These are phyloP conservation scores for Osmozyma mogii DNA, from an alignment of 805 yeast species.

Conservation along the genomic window DNA sequence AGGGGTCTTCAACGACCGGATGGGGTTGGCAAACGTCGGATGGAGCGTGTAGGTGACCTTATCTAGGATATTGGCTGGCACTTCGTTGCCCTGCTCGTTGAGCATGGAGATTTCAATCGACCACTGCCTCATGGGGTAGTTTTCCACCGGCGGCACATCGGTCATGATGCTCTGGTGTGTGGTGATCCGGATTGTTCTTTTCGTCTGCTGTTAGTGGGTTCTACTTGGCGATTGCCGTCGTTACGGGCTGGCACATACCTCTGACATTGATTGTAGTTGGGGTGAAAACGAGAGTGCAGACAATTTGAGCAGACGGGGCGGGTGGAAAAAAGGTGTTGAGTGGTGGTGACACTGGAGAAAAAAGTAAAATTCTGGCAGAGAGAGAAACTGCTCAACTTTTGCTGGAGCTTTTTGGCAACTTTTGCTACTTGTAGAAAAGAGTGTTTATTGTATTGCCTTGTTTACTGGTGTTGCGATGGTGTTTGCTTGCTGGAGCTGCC, in stretches of 20 bases:
- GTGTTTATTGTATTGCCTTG: no score
- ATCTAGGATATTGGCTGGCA: conserved; percentile 84
- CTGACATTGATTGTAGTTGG: neutral
- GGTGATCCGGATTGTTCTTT: conserved; percentile 81
- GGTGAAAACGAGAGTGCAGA: neutral
- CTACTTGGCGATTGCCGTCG: neutral
- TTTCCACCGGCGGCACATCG: conserved; percentile 78
- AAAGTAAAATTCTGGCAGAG: no score
- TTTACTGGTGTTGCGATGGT: no score
- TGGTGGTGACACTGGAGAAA: no score
- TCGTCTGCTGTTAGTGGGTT: conserved; percentile 36
- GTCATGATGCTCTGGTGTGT: conserved; percentile 78
- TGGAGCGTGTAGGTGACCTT: conserved; percentile 89
- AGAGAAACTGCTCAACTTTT: no score
- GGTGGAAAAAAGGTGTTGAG: no score
- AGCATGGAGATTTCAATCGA: conserved; percentile 66
- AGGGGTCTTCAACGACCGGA: conserved; percentile 66
- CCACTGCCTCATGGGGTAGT: conserved; percentile 95
- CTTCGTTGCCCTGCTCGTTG: conserved; percentile 71
- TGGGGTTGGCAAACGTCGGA: conserved; percentile 91
- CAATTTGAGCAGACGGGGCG: neutral
- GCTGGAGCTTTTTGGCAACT: no score
- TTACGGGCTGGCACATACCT: neutral
- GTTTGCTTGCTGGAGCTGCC: no score
- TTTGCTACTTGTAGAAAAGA: no score